Evolutionary conservation across 1,139 yeast genomes (phyloP).

Genomic region (Saccharomyces hybrid): DNA sequence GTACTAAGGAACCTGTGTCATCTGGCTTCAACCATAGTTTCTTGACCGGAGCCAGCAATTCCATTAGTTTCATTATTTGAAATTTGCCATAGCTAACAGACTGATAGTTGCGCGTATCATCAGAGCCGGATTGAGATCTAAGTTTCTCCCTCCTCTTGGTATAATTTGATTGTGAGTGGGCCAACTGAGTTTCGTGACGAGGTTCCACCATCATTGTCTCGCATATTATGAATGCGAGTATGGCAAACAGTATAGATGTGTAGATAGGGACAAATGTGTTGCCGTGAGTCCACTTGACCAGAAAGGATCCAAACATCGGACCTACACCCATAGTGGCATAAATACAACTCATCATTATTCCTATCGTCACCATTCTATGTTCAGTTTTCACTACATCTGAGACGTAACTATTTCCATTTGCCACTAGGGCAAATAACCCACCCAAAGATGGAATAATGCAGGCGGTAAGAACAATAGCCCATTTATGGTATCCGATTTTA

Average conservation of each 20-base stretch:
- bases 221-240: conserved; percentile 8
- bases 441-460: conserved; percentile 32
- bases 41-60: conserved; percentile 41
- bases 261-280: conserved; percentile 9
- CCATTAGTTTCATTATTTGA: conserved; percentile 6
- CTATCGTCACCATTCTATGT: conserved; percentile 44
- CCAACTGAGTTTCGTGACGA: conserved; percentile 13
- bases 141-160: conserved; percentile 4
- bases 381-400: conserved; percentile 49
- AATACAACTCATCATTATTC: conserved; percentile 43
- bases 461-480: conserved; percentile 8
- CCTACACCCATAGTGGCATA: conserved; percentile 50
- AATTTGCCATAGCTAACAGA: neutral
- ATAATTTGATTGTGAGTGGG: conserved; percentile 9
- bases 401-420: conserved; percentile 48
- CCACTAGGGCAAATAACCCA: conserved; percentile 41
- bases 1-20: conserved; percentile 31
- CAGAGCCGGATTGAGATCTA: neutral
- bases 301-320: conserved; percentile 45
- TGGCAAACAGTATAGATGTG: conserved; percentile 6
- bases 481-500: conserved; percentile 9
- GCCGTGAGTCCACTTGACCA: conserved; percentile 15
- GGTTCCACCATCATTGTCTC: conserved; percentile 11
- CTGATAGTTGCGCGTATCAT: neutral
- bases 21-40: conserved; percentile 36